Evolutionary conservation across 176 grass and related monocot species (phyloP), one percentile per base, ranked within the genome.

Genomic region (Oryza coarctata): DNA sequence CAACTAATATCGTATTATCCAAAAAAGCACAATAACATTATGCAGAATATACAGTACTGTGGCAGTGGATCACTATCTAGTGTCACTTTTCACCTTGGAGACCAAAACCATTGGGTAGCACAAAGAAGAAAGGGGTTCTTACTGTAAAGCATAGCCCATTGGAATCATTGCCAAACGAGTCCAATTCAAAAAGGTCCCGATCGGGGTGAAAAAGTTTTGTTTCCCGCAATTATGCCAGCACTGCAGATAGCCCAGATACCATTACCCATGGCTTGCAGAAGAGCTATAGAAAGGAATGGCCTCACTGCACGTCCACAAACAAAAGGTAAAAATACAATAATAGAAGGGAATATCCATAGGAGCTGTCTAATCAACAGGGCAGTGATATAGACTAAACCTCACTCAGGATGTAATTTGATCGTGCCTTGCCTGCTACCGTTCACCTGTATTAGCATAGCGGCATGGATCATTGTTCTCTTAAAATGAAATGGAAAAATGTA

Each of bases 241-340:
- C 68, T 89, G 80, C 68, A 80, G 32, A 68, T 63, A 35, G 74
- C 83, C 83, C 85, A 79, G 82, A 87, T 63, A 67, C 71, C 77
- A 43, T 80, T 57, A 38, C 40, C 32, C 34, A 72, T 68, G 50
- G 78, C 61, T 62, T 81, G 65, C 72, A 81, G 65, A 87, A 87
- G 55, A 73, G 57, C 76, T 76, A 40, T 44, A 81, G 70, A 84
- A 68, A 76, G 58, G 22, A 45, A 73, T 90, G 73, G 73, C 74
- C 73, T 77, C 83, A 52, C 39, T 28, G 78, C 47, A 82, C 71
- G 57, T 49, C 82, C 79, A 81, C 86, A 73, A 86, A 85, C 55
- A 76, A 66, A 92, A 90, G 67, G 41, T 79, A 74, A 88, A 77
- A 80, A 83, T 52, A 86, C 72, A 86, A 88, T 84, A 78, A 90